phyloP scores from a whole-genome alignment of 257 asterid genomes.

The Solanum tarijense region DNA sequence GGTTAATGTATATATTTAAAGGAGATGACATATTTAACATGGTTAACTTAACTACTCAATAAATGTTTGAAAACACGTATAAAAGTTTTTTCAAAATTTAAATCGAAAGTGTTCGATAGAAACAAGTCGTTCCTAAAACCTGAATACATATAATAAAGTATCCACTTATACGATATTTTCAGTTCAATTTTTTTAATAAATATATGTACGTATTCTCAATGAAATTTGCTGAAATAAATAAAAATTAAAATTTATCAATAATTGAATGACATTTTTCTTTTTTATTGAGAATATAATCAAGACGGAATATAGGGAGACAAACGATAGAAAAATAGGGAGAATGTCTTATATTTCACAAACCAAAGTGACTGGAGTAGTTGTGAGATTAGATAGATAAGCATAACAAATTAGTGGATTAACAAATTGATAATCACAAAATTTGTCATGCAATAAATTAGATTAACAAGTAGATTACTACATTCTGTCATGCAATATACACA shows the following conservation, averaged over 20 bases:
- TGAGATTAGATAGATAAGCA: constrained; percentile 15
- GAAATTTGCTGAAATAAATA: not conserved
- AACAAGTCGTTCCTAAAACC: not conserved
- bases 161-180: not conserved
- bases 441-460: not conserved
- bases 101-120: not conserved
- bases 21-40: not conserved
- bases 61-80: no score
- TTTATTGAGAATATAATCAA: not conserved
- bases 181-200: not conserved
- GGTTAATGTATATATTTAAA: not conserved
- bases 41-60: no score
- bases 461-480: not conserved
- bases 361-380: constrained; percentile 24
- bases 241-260: not conserved
- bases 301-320: not conserved
- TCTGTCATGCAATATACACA: not conserved
- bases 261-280: not conserved
- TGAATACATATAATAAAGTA: not conserved
- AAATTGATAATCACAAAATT: not conserved
- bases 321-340: not conserved
- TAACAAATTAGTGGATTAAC: not conserved
- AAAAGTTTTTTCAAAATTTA: accelerated
- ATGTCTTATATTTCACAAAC: not conserved
- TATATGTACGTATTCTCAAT: not conserved